Conservation (phyloP, 495 filamentous ascomycete species). For the Penicillium desertorum region DNA sequence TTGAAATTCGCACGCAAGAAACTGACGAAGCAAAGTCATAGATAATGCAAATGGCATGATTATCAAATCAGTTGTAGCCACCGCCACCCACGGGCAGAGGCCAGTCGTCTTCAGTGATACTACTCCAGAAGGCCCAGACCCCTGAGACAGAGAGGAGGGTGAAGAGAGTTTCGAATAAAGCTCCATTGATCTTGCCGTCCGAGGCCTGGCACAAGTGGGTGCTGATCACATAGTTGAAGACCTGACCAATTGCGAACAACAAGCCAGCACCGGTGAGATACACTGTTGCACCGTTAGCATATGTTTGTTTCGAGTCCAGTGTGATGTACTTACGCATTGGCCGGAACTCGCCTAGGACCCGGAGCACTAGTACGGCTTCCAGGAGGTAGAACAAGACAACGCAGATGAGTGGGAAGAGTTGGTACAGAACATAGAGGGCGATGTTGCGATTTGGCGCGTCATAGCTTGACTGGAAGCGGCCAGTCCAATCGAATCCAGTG, state of each 20-base stretch:
- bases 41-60: conserved; percentile 4
- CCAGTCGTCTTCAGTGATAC: conserved; percentile 99
- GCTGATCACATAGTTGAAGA: conserved; percentile 95
- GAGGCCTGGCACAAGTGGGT: conserved; percentile 83
- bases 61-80: conserved; percentile 46
- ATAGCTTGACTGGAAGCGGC: conserved; percentile 64
- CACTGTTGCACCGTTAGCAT: conserved; percentile 49
- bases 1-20: conserved; percentile 16
- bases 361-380: conserved; percentile 77
- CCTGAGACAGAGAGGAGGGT: conserved; percentile 76
- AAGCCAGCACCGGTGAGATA: conserved; percentile 72
- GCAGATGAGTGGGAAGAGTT: conserved; percentile 86
- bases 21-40: conserved; percentile 8
- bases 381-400: conserved; percentile 79
- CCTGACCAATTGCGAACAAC: conserved; percentile 86
- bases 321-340: conserved; percentile 68
- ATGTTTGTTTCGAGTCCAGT: neutral
- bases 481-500: conserved; percentile 84
- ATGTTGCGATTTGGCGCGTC: conserved; percentile 65
- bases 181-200: conserved; percentile 82
- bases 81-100: conserved; percentile 60
- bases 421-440: conserved; percentile 90
- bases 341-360: conserved; percentile 77
- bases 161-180: conserved; percentile 91
- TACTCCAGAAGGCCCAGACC: conserved; percentile 96